Conservation (phyloP, 176 grass and related monocot genomes). For the Bonia amplexicaulis region DNA sequence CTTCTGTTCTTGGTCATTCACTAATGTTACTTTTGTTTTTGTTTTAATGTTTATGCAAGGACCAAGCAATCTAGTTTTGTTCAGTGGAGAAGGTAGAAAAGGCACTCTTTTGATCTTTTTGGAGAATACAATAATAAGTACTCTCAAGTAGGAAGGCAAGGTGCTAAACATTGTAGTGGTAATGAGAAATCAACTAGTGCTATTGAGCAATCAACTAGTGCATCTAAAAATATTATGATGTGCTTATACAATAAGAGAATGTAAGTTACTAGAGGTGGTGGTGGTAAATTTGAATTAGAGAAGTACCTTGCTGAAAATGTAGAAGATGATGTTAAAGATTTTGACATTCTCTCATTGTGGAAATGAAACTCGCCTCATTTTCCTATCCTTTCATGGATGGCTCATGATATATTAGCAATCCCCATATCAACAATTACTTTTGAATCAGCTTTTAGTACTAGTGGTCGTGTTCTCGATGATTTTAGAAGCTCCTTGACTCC, state of each 20-base stretch:
- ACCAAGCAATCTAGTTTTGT: not conserved
- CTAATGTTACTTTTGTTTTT: not conserved
- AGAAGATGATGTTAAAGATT: not conserved
- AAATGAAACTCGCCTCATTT: not conserved
- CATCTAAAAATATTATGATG: not conserved
- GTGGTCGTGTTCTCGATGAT: too few species aligned
- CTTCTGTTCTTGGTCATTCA: not conserved
- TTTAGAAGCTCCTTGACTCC: too few species aligned
- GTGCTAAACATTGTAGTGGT: not conserved
- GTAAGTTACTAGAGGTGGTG: not conserved
- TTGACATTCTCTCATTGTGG: not conserved
- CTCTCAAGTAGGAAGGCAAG: too few species aligned
- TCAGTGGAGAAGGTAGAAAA: not conserved
- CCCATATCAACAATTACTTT: too few species aligned
- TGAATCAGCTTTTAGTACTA: too few species aligned
- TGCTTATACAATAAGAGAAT: not conserved
- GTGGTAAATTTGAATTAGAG: not conserved
- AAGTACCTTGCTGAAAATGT: not conserved
- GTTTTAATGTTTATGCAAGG: not conserved
- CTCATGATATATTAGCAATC: too few species aligned
- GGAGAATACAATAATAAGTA: not conserved
- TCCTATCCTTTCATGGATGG: not conserved
- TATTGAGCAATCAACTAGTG: not conserved
- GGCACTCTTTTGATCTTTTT: too few species aligned
- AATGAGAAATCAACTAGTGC: not conserved